Base-by-base conservation (phyloP, 2,329 filamentous ascomycete species). In the Colletotrichum abscissum region DNA sequence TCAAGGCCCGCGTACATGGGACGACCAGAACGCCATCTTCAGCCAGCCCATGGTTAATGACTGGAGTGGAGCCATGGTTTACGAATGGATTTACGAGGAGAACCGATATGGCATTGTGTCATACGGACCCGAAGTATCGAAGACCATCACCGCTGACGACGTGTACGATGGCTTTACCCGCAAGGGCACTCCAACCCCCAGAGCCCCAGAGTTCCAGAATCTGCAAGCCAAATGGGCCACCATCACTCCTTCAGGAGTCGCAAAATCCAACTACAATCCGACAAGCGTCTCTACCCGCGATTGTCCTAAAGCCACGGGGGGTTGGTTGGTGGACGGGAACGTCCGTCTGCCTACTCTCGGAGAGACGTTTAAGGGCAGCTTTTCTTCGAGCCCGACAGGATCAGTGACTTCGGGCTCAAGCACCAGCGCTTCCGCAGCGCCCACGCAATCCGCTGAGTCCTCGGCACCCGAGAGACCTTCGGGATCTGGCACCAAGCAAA, bases 61-160 rank as follows among this genome's bases (percentile, higher is more conserved):
- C 78, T 91, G 83, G 91, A 95, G 93, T 64, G 95, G 95, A 67
- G 88, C 93, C 66, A 95, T 97, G 75, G 88, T 97, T 76, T 97
- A 97, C 83, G 94, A 97, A 81, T 97, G 95, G 95, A 94, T 97
- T 75, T 85, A 96, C 80, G 95, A 97, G 82, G 86, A 89, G 63
- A 97, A 97, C 82, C 83, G 94, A 78, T 97, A 97, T 81, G 95
- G 95, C 52, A 86, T 97, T 46, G 89, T 97, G 77, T 91, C 88
- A 24, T 97, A 97, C 80, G 94, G 93, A 1, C 84, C 89, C 4
- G 82, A 86, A n/a, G 87, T 87, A 12, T 86, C 86, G 46, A 83
- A 87, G 26, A 82, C 87, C 9, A 85, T 86, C 7, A 84, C 82
- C n/a, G 86, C 87, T 1, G 89, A 88, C n/a, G 86, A 88, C 16